Base-by-base conservation (phyloP, 495 filamentous ascomycete genomes). In the Aspergillus bridgeri region DNA sequence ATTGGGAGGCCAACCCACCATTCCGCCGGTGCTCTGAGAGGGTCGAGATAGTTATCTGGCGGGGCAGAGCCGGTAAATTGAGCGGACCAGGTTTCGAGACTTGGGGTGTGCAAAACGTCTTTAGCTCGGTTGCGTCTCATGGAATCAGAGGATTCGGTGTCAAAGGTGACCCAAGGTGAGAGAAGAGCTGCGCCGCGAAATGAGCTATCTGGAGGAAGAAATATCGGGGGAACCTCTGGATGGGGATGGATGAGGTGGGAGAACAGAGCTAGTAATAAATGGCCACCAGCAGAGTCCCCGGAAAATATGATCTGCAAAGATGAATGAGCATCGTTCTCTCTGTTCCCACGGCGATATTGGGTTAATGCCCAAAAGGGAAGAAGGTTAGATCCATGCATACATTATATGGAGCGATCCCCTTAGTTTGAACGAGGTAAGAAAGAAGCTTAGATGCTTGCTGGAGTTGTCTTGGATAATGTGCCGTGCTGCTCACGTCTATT, bases 261-360 rank as follows among this genome's bases (percentile, higher is more conserved):
- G 6, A 84, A 65, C 8, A 85, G 45, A 19, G 70, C 63, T 9
- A 80, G 48, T 22, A 67, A 59, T 4, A 85, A 65, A 54, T 83
- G 82, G 18, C 65, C 82, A 56, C 82, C 80, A 0, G 82, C 82
- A 6, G 80, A 83, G 70, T 85, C 81, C 25, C 82, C 82, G 24
- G 58, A 72, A 1, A 85, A 51, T 46, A 74, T 60, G 54, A 85
- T 66, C 51, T 74, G 59, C 5, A 27, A 23, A n/a, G 5, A 13
- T 48, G 6, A 20, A 24, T 48, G 3, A 42, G 20, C 42, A 27
- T 20, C n/a, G 18, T 38, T 38, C 13, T 38, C 33, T 15, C 9
- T 3, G 13, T 38, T 38, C 1, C 11, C 9, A 11, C 13, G 9
- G 11, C 33, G 13, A 2, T 38, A 13, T 13, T 38, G 33, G 11